Percentiles rank a stretch among this genome's conserved stretches.
phyloP scores from a whole-genome alignment of 2,329 filamentous ascomycete species.

The Scortechinia acanthostroma region DNA sequence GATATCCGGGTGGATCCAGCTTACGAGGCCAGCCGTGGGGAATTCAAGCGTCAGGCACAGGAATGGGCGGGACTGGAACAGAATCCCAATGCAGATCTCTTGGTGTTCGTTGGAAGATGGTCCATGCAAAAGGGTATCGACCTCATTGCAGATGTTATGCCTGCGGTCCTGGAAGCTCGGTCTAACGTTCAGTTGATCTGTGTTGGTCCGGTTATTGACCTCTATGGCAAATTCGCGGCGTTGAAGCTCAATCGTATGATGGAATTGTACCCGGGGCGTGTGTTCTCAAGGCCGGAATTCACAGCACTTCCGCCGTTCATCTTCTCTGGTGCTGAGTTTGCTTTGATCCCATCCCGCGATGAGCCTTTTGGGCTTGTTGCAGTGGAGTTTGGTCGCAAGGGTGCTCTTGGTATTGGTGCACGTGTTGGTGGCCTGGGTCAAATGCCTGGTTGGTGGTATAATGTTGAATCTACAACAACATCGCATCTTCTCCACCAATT shows the following conservation, averaged over 20 bases:
- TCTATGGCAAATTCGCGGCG: conserved; percentile 63
- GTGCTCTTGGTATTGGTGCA: conserved; percentile 59
- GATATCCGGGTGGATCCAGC: conserved; percentile 42
- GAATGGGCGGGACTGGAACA: conserved; percentile 60
- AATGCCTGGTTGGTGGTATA: conserved; percentile 69
- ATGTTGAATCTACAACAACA: conserved; percentile 57
- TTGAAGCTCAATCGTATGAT: conserved; percentile 58
- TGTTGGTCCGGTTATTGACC: conserved; percentile 58
- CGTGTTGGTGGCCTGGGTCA: conserved; percentile 62
- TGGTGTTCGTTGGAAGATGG: conserved; percentile 66
- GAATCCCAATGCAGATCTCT: conserved; percentile 53
- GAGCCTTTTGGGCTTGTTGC: conserved; percentile 65
- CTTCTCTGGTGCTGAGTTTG: conserved; percentile 63
- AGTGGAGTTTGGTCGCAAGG: conserved; percentile 63
- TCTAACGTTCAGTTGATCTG: conserved; percentile 54
- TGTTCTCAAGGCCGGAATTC: conserved; percentile 64
- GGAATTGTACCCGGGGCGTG: conserved; percentile 56
- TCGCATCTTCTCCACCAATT: conserved; percentile 59
- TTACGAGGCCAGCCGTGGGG: conserved; percentile 42
- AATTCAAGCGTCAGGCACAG: conserved; percentile 52
- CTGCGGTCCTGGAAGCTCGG: conserved; percentile 50
- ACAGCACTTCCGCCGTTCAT: conserved; percentile 60
- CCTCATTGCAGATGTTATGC: conserved; percentile 62
- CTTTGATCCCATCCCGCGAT: conserved; percentile 61
- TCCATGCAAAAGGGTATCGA: conserved; percentile 65